Evolutionary conservation across 352 stramenopile genomes (phyloP).

Genomic region (Globisporangium recalcitrans): DNA sequence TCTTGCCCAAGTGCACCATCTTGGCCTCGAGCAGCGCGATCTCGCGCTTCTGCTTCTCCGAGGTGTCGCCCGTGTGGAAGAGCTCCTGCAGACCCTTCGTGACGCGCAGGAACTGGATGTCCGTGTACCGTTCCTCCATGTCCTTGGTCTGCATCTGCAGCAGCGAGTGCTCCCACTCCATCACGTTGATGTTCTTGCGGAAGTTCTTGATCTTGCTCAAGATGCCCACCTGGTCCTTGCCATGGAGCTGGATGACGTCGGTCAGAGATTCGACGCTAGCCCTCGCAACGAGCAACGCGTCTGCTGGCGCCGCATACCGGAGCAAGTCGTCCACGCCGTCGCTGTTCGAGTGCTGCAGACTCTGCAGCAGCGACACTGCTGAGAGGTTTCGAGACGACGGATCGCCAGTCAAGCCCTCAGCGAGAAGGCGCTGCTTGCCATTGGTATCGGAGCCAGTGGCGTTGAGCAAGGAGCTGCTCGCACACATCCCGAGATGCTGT

Average conservation of each 20-base stretch:
- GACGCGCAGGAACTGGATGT: constrained; percentile 90
- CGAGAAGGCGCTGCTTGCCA: constrained; percentile 46
- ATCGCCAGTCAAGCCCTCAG: constrained; percentile 21
- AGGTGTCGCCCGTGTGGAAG: constrained; percentile 80
- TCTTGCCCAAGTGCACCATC: constrained; percentile 50
- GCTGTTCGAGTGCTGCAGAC: constrained; percentile 26
- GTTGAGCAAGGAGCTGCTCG: constrained; percentile 16
- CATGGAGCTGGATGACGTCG: constrained; percentile 79
- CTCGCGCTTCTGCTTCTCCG: constrained; percentile 74
- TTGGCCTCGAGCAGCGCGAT: constrained; percentile 70
- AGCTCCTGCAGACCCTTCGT: constrained; percentile 91
- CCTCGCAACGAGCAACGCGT: constrained; percentile 74
- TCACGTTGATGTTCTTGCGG: constrained; percentile 91
- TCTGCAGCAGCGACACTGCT: constrained; percentile 26
- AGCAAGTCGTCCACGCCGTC: constrained; percentile 40
- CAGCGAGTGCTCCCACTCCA: constrained; percentile 90
- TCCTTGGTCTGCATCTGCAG: constrained; percentile 78
- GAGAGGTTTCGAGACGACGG: constrained; percentile 29
- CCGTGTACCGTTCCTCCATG: constrained; percentile 90
- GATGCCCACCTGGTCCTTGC: constrained; percentile 82
- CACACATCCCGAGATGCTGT: constrained; percentile 18
- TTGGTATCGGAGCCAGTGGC: neutral
- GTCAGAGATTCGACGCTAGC: constrained; percentile 84
- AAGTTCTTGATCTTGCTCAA: constrained; percentile 91
- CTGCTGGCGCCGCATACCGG: constrained; percentile 3